Conservation (phyloP, 345 rosid species). For the Erucastrum elatum region DNA sequence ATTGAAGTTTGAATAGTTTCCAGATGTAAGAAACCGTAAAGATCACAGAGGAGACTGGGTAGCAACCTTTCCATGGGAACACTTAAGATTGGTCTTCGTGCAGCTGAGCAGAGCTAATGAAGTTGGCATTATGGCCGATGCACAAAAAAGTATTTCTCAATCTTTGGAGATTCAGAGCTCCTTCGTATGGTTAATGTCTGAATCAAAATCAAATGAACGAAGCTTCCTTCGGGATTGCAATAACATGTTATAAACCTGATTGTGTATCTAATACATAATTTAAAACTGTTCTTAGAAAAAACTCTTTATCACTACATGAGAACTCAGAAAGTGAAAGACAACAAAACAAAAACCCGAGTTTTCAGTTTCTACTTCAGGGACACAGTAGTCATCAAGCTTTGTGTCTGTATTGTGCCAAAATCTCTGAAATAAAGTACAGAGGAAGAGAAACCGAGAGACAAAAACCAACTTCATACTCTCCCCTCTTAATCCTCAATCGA, state of each 20-base stretch:
- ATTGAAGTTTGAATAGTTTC: too few species aligned
- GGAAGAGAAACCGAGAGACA: background rate
- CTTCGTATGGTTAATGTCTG: background rate
- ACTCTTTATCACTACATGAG: background rate
- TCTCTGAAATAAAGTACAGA: background rate
- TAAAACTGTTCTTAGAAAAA: background rate
- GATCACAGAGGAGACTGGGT: too few species aligned
- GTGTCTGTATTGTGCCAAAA: background rate
- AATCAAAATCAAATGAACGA: background rate
- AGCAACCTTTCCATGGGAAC: too few species aligned
- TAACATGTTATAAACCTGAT: background rate
- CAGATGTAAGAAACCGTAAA: too few species aligned
- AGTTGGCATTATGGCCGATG: too few species aligned
- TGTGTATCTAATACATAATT: background rate
- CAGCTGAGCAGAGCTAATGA: too few species aligned
- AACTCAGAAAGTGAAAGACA: background rate
- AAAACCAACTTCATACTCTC: background rate
- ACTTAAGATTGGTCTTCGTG: too few species aligned
- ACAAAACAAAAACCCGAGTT: background rate
- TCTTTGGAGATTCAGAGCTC: background rate
- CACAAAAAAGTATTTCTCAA: background rate
- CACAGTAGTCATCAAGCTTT: background rate
- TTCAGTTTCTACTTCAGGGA: background rate
- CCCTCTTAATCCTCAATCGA: slow-evolving; percentile 59
- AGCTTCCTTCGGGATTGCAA: background rate